Evolutionary conservation across 148 eudicot genomes (phyloP), one percentile per base, ranked within the genome.

Genomic region (Agrostemma githago): DNA sequence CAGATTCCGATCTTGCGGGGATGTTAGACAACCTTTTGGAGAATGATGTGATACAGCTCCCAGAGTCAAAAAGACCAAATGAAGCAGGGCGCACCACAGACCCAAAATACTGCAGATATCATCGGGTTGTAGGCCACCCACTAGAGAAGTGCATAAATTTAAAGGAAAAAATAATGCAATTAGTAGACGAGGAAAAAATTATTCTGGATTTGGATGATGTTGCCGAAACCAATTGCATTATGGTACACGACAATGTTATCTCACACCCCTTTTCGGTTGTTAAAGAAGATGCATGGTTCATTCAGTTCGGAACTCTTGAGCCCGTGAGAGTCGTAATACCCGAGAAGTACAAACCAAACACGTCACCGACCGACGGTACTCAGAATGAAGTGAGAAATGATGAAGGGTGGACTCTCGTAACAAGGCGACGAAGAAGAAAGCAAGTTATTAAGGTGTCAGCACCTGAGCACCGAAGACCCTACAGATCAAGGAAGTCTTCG

Each of bases 11-110:
- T 61, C 37, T 61, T 19, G 64, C 11, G 8, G 64, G 64, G 8
- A 61, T 61, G 64, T 61, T 61, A 20, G 64, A 61, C 11, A 16
- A 63, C 14, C 67, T 63, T 16, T 37, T 63, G 6, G 67, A 63
- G 5, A 63, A 63, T 16, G 37, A 63, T 40, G 67, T 63, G 41
- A 63, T 37, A 2, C 4, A 59, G n/a, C 8, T 59, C 3, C 21
- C 21, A 15, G 21, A 15, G 21, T 59, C 26, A 3, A 59, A 59
- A 19, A 5, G 20, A 5, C 62, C 20, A 59, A 59, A 59, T 59
- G 20, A 59, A 59, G n/a, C 3, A 5, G 62, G 62, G n/a, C 21
- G 62, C n/a, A 59, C 62, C 3, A 15, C 5, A 3, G 21, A 59
- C n/a, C 62, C 26, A 6, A 59, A 59, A 21, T 59, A 59, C 8